Percentiles rank a stretch among this genome's conserved stretches.
phyloP scores from a whole-genome alignment of 2,329 filamentous ascomycete species.

The Botrytis galanthina region DNA sequence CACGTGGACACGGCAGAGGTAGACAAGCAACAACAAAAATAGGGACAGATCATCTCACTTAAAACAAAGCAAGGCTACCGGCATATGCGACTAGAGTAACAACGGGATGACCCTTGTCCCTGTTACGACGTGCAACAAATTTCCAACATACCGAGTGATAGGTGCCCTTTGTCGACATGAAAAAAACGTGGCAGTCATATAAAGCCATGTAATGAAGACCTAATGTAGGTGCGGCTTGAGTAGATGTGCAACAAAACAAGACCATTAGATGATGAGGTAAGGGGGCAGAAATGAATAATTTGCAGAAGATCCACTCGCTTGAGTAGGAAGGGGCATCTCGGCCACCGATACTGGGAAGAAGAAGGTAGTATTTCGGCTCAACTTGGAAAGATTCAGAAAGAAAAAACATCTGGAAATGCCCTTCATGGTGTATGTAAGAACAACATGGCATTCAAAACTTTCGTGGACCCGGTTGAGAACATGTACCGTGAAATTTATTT shows the following conservation, averaged over 20 bases:
- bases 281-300: background rate
- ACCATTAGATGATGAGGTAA: background rate
- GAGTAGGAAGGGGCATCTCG: background rate
- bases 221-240: conserved; percentile 8
- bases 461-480: background rate
- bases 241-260: conserved; percentile 18
- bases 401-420: background rate
- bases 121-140: conserved; percentile 15
- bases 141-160: background rate
- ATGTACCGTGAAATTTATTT: background rate
- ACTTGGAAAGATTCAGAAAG: background rate
- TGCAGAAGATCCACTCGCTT: conserved; percentile 8
- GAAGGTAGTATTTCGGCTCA: background rate
- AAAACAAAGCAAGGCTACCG: background rate
- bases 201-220: background rate
- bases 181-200: background rate
- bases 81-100: background rate
- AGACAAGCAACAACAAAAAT: conserved; percentile 6
- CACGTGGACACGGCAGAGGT: conserved; percentile 9
- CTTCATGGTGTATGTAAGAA: background rate
- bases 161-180: background rate
- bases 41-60: background rate
- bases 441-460: background rate
- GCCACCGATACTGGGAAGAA: background rate
- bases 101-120: conserved; percentile 5